Evolutionary conservation across 2,329 filamentous ascomycete genomes (phyloP), one percentile per base, ranked within the genome.

Genomic region (Aspergillus persii): DNA sequence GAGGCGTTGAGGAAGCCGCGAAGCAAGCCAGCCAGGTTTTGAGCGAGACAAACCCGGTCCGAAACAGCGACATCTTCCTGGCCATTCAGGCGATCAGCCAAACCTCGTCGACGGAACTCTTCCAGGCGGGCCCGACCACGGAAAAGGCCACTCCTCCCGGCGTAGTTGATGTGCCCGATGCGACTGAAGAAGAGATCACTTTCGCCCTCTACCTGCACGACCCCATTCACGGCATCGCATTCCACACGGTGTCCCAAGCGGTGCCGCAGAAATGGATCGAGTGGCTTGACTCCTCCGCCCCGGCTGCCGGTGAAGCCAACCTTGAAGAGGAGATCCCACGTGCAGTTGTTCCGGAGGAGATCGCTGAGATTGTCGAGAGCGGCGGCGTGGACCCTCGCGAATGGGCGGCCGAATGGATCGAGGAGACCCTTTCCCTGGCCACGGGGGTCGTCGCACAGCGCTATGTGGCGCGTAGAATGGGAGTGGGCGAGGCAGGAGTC

Each of bases 361-460:
- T 99, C 68, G 83, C 85, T 26, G 90, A 94, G 65, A 96, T 98
- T 63, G 86, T 99, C 53, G 80, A 84, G 57, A 81, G 77, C 54
- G 87, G 87, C 15, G 87, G 86, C 8, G 91, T 98, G 2, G 95
- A 99, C 71, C 95, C 95, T 0, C 84, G 95, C 59, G 95, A 99
- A 75, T 99, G 95, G 95, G 91, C 96, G 41, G 90, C 93, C 3
- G 95, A 98, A 76, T 99, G 95, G 95, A 84, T 99, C 50, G 94
- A 98, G 78, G 94, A 98, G 78, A 80, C 88, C 0, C 82, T 99
- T 33, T 86, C 82, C 46, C 80, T 98, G 52, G 85, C 87, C 3
- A 85, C 96, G 0, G 94, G 95, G 18, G 81, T 96, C 7, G 89
- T 98, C 3, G 95, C 95, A 2, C 95, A 99, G 82, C 84, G 93